Evolutionary conservation across 176 grass and related monocot species (phyloP).

Genomic region (Phragmites australis): DNA sequence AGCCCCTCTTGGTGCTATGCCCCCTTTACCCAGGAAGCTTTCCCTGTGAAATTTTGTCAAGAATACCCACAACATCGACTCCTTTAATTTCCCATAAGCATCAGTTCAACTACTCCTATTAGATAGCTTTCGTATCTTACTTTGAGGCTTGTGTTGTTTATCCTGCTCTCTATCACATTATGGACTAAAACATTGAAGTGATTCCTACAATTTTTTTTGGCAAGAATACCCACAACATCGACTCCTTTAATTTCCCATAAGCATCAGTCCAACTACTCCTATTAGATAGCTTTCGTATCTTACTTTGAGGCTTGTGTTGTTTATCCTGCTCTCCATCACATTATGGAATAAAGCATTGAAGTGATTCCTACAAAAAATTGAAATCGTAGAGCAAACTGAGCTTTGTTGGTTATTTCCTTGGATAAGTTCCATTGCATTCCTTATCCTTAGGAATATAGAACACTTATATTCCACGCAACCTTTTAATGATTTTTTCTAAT

Average conservation of each 20-base stretch:
- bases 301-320: neutral
- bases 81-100: neutral
- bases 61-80: neutral
- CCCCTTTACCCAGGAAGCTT: neutral
- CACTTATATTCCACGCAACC: neutral
- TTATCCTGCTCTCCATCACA: neutral
- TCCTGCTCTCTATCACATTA: neutral
- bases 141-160: neutral
- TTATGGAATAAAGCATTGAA: neutral
- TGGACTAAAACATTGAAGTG: neutral
- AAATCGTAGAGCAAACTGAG: neutral
- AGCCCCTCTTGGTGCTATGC: slow-evolving; percentile 18
- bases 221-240: neutral
- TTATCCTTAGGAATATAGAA: neutral
- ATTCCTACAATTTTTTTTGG: neutral
- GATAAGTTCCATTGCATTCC: neutral
- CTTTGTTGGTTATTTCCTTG: neutral
- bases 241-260: neutral
- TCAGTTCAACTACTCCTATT: neutral
- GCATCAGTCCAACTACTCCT: neutral
- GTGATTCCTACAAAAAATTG: neutral
- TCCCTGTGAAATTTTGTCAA: neutral
- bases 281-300: neutral
- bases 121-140: neutral
- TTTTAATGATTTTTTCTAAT: neutral